A percentile compares a stretch with the other conserved stretches of the same genome.
Evolutionary conservation across 257 asterid genomes (phyloP).

Genomic region (Solanum commersonii): DNA sequence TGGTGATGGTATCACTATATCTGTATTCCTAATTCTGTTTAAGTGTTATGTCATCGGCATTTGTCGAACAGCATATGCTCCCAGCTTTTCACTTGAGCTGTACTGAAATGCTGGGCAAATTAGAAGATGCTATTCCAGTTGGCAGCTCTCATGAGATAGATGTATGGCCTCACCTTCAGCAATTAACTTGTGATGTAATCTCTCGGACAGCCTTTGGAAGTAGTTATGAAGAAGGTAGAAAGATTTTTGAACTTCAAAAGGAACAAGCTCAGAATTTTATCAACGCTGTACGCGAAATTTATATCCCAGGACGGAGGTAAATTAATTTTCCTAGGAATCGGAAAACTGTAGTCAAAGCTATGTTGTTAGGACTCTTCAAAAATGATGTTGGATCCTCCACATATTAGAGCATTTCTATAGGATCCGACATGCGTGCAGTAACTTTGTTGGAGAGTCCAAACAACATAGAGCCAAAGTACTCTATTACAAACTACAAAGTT

Average conservation of each 20-base stretch:
- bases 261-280: not conserved
- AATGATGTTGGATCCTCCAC: not conserved
- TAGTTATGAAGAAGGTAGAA: conserved; percentile 34
- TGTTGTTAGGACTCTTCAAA: not conserved
- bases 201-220: conserved; percentile 49
- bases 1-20: not conserved
- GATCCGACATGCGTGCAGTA: not conserved
- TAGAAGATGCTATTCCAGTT: not conserved
- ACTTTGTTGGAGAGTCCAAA: not conserved
- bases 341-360: not conserved
- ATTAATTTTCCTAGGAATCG: not conserved
- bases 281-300: not conserved
- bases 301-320: not conserved
- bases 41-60: not conserved
- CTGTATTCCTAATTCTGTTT: not conserved
- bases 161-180: conserved; percentile 37
- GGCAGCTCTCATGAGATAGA: not conserved
- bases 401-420: not conserved
- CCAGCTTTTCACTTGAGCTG: conserved; percentile 30
- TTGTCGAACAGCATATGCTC: conserved; percentile 22
- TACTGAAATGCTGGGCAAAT: conserved; percentile 16
- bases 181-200: conserved; percentile 21
- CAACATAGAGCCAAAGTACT: not conserved
- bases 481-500: not conserved
- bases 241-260: not conserved